Evolutionary conservation across 305 asterid species (phyloP).

Genomic region (Ilex paraguariensis): DNA sequence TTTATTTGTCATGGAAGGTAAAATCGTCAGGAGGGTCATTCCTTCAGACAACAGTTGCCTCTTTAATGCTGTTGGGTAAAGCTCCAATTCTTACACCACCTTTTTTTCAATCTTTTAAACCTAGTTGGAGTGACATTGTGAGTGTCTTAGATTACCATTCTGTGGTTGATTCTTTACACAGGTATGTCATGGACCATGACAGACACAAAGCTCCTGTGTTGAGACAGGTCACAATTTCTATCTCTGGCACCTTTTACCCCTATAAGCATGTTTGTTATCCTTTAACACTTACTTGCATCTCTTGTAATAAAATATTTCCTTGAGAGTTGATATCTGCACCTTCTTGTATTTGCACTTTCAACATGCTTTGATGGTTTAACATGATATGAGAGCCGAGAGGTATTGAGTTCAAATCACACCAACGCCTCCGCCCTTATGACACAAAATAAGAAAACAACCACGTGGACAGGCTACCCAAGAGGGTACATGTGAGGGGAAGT

Average conservation of each 20-base stretch:
- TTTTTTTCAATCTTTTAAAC: background rate
- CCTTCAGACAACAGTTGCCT: slow-evolving; percentile 97
- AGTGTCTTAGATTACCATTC: background rate
- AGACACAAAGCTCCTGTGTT: slow-evolving; percentile 74
- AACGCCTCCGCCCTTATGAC: too few species aligned
- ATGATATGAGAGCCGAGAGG: too few species aligned
- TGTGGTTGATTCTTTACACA: slow-evolving; percentile 27
- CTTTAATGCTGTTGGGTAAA: slow-evolving; percentile 96
- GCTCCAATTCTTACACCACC: slow-evolving; percentile 8
- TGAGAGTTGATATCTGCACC: too few species aligned
- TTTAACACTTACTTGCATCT: too few species aligned
- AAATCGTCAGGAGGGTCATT: slow-evolving; percentile 75
- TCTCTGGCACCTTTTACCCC: background rate
- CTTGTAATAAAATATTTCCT: too few species aligned
- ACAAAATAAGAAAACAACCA: too few species aligned
- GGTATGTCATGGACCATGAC: slow-evolving; percentile 92
- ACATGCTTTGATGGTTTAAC: too few species aligned
- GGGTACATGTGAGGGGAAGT: too few species aligned
- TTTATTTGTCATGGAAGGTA: slow-evolving; percentile 51
- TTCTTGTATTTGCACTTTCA: too few species aligned
- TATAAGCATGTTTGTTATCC: background rate
- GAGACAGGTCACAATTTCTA: slow-evolving; percentile 59
- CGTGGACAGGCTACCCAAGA: too few species aligned
- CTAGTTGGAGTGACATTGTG: background rate
- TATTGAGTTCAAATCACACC: too few species aligned